Conservation (phyloP, 1,284 basidiomycete genomes). For the Pseudozyma flocculosa region DNA sequence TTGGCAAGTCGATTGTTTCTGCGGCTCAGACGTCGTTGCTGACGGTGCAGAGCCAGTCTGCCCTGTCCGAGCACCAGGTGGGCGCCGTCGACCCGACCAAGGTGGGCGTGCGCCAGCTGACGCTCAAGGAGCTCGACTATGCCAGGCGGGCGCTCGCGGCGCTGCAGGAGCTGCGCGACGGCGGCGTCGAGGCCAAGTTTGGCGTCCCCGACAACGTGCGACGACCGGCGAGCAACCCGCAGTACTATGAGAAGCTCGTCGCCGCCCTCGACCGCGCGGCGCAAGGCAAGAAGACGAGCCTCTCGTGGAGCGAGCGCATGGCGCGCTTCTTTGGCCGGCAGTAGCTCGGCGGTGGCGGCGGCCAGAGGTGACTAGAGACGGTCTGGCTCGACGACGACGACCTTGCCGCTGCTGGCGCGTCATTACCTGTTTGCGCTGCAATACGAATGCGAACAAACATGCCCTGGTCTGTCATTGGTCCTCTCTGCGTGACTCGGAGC, state of each 20-base stretch:
- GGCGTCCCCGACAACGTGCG: slow-evolving; percentile 33
- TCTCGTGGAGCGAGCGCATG: no score
- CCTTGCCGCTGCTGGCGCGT: no score
- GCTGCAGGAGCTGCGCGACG: slow-evolving; percentile 29
- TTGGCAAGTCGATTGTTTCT: slow-evolving; percentile 38
- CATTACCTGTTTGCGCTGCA: no score
- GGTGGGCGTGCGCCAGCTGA: slow-evolving; percentile 11
- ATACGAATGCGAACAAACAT: no score
- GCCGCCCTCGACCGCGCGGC: slow-evolving; percentile 30
- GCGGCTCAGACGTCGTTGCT: slow-evolving; percentile 38
- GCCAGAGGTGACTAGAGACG: no score
- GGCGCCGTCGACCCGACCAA: slow-evolving; percentile 7
- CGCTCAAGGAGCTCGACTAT: slow-evolving; percentile 24
- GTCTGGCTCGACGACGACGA: no score
- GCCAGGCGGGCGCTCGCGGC: slow-evolving; percentile 23
- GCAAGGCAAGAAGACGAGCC: slow-evolving; percentile 19
- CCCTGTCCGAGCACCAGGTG: slow-evolving; percentile 15
- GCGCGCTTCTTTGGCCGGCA: no score
- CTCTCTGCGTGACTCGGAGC: no score
- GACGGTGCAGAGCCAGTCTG: slow-evolving; percentile 14
- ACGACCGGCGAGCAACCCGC: slow-evolving; percentile 40
- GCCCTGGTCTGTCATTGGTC: no score
- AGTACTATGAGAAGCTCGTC: slow-evolving; percentile 45
- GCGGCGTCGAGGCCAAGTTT: slow-evolving; percentile 29
- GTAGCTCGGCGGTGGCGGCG: no score